A percentile compares a stretch with the other conserved stretches of the same genome.
Evolutionary conservation across 2,329 filamentous ascomycete species (phyloP).

Genomic region (Talaromyces sp.): DNA sequence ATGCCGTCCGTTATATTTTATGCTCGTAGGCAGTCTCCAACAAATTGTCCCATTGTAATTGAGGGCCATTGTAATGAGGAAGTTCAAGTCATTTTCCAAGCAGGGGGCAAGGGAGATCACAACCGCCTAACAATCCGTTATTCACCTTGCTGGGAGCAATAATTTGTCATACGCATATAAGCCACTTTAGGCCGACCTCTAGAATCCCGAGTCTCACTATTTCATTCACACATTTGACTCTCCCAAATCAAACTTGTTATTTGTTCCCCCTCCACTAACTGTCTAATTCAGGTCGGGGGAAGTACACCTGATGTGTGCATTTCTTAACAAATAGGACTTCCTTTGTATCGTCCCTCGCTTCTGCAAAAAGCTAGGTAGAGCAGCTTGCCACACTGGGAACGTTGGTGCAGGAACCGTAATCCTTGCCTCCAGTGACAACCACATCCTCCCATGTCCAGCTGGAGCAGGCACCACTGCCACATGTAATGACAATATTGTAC

Average conservation of each 20-base stretch:
- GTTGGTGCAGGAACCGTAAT: slow-evolving; percentile 42
- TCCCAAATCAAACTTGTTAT: background rate
- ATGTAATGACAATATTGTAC: slow-evolving; percentile 55
- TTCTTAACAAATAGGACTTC: background rate
- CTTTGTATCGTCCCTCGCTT: background rate
- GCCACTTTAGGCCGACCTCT: background rate
- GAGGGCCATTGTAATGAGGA: too few species aligned
- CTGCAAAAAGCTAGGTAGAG: slow-evolving; percentile 3
- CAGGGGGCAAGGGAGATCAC: too few species aligned
- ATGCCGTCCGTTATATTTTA: too few species aligned
- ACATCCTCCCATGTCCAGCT: slow-evolving; percentile 56
- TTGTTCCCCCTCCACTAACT: too few species aligned
- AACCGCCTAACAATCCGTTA: too few species aligned
- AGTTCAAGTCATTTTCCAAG: too few species aligned
- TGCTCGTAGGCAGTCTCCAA: too few species aligned
- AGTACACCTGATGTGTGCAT: background rate
- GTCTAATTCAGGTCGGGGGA: background rate
- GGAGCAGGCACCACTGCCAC: slow-evolving; percentile 53
- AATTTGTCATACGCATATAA: background rate
- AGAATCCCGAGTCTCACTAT: background rate
- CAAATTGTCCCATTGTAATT: too few species aligned
- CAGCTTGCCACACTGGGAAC: slow-evolving; percentile 41
- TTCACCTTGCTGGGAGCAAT: background rate
- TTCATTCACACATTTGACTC: background rate
- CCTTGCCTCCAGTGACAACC: slow-evolving; percentile 53